A percentile compares a stretch with the other conserved stretches of the same genome.
Conservation (phyloP, 2,329 filamentous ascomycete species). For the Epichloe uncinata region DNA sequence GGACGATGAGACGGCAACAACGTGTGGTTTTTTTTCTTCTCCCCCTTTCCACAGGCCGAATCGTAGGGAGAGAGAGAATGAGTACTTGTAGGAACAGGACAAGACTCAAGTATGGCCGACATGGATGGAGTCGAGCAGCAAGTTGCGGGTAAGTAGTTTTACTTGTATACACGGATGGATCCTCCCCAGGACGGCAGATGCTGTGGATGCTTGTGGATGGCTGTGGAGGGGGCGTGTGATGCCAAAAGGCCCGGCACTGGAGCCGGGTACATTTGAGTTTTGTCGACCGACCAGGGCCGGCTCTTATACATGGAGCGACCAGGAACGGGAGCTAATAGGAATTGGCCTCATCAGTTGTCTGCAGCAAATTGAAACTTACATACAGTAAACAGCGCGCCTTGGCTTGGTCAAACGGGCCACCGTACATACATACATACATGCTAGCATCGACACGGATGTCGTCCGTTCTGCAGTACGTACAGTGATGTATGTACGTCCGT, state of each 20-base stretch:
- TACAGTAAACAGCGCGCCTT: slow-evolving; percentile 1
- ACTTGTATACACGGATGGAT: slow-evolving; percentile 29
- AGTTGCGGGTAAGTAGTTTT: slow-evolving; percentile 31
- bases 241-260: slow-evolving; percentile 36
- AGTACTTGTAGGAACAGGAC: slow-evolving; percentile 2
- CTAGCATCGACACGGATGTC: slow-evolving; percentile 6
- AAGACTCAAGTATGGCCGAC: slow-evolving; percentile 4
- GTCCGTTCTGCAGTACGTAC: not conserved
- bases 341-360: not conserved
- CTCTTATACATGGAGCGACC: slow-evolving; percentile 16
- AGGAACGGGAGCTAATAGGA: slow-evolving; percentile 23
- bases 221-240: slow-evolving; percentile 31
- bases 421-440: not conserved
- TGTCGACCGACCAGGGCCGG: slow-evolving; percentile 19
- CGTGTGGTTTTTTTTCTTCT: slow-evolving; percentile 3
- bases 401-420: slow-evolving; percentile 1
- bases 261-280: slow-evolving; percentile 18
- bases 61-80: not conserved
- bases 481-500: not conserved
- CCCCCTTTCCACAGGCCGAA: slow-evolving; percentile 4
- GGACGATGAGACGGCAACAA: slow-evolving; percentile 1
- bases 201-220: slow-evolving; percentile 11
- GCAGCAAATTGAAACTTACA: slow-evolving; percentile 5
- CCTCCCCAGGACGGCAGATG: slow-evolving; percentile 28
- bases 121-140: slow-evolving; percentile 9